Percentiles rank a stretch among this genome's conserved stretches.
Conservation (phyloP, 1,139 yeast genomes). For the Wickerhamomyces sp. region DNA sequence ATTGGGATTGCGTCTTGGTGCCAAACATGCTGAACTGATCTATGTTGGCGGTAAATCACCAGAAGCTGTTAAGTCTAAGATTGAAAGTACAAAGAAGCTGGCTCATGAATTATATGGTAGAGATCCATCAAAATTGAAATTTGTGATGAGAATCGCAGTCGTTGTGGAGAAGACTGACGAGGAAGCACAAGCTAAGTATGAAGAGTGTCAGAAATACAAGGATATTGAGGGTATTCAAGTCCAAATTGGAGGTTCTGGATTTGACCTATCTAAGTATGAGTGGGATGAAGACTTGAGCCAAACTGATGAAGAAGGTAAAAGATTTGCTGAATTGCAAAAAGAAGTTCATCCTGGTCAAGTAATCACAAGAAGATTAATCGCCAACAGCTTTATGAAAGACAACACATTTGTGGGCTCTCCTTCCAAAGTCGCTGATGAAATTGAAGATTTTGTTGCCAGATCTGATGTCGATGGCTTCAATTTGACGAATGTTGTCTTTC, state of each 20-base stretch:
- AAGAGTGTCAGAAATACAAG: conserved; percentile 27
- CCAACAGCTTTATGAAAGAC: conserved; percentile 7
- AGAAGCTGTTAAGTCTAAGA: conserved; percentile 28
- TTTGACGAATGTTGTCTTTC: conserved; percentile 7
- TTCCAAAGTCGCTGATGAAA: conserved; percentile 7
- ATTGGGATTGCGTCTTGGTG: conserved; percentile 4
- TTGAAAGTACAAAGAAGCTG: conserved; percentile 26
- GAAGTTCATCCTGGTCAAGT: conserved; percentile 4
- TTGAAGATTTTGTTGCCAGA: conserved; percentile 8
- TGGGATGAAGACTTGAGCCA: conserved; percentile 28
- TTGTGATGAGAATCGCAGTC: conserved; percentile 27
- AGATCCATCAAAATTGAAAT: conserved; percentile 29
- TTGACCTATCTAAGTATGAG: conserved; percentile 25
- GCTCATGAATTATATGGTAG: conserved; percentile 31
- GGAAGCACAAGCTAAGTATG: conserved; percentile 27
- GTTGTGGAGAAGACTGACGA: conserved; percentile 31
- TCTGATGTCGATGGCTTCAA: conserved; percentile 11
- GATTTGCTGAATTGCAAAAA: conserved; percentile 1
- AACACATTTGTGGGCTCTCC: conserved; percentile 13
- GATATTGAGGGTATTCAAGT: conserved; percentile 37
- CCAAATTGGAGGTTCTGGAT: conserved; percentile 32
- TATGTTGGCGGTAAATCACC: conserved; percentile 33
- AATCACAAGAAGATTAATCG: conserved; percentile 14
- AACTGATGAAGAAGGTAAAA: conserved; percentile 9
- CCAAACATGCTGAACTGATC: conserved; percentile 12